A percentile compares a stretch with the other conserved stretches of the same genome.
These are phyloP conservation scores for Calendula officinalis DNA, from an alignment of 129 eudicot species.

Conservation along the genomic window DNA sequence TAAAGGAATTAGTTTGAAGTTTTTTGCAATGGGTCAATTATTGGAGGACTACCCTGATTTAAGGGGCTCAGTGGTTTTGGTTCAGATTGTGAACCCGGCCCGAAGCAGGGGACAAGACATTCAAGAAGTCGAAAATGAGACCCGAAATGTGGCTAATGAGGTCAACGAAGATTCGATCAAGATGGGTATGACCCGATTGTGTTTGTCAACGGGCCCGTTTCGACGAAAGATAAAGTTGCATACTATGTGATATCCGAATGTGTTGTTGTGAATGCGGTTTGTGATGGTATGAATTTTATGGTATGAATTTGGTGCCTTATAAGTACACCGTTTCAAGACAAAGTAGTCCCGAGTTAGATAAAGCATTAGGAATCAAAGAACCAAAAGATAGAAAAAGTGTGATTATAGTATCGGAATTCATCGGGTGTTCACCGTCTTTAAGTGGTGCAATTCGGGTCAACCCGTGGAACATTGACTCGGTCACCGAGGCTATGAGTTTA, in stretches of 20 bases:
- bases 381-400: conserved; percentile 52
- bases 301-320: conserved; percentile 90
- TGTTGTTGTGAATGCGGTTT: conserved; percentile 73
- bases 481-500: conserved; percentile 49
- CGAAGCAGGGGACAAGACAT: conserved; percentile 79
- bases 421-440: conserved; percentile 85
- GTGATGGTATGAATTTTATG: conserved; percentile 97
- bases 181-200: conserved; percentile 69
- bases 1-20: conserved; percentile 88
- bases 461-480: conserved; percentile 69
- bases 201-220: conserved; percentile 59
- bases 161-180: conserved; percentile 53
- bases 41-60: conserved; percentile 48
- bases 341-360: conserved; percentile 51
- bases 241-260: conserved; percentile 71
- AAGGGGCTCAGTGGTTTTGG: conserved; percentile 69
- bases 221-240: conserved; percentile 64
- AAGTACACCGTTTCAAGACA: conserved; percentile 72
- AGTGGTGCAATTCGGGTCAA: conserved; percentile 87
- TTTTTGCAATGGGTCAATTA: conserved; percentile 71
- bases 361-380: conserved; percentile 42
- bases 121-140: conserved; percentile 62
- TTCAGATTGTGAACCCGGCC: conserved; percentile 79
- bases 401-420: conserved; percentile 76
- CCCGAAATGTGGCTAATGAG: conserved; percentile 46